phyloP scores from a whole-genome alignment of 345 rosid genomes.

The Turritis glabra region DNA sequence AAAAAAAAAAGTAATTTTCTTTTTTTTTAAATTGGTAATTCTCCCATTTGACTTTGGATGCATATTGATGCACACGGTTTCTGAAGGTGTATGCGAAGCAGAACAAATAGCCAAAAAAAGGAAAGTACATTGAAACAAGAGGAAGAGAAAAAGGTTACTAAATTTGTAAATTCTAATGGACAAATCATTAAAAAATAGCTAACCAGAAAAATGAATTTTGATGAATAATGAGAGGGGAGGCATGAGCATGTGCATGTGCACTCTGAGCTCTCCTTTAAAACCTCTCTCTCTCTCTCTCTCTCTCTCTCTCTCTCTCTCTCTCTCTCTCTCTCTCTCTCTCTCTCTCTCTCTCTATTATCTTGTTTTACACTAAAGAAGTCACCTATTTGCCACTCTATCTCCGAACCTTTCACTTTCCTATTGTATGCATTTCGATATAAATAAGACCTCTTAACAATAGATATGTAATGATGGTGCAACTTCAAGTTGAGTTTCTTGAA shows the following conservation, averaged over 20 bases:
- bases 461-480: conserved; percentile 32
- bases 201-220: conserved; percentile 28
- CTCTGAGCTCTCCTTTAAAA: conserved; percentile 26
- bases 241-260: conserved; percentile 31
- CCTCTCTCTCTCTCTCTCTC: background rate
- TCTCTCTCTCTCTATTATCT: conserved; percentile 12
- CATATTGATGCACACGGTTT: conserved; percentile 33
- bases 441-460: conserved; percentile 12
- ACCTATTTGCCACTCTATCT: conserved; percentile 32
- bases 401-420: conserved; percentile 36
- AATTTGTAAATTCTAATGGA: conserved; percentile 30
- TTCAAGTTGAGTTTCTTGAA: conserved; percentile 36
- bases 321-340: too few relatives aligned
- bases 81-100: conserved; percentile 27
- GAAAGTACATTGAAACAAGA: conserved; percentile 38
- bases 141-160: conserved; percentile 26
- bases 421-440: conserved; percentile 13
- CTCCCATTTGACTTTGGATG: conserved; percentile 31
- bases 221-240: conserved; percentile 15
- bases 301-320: too few relatives aligned
- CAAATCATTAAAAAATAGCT: conserved; percentile 28
- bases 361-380: conserved; percentile 41
- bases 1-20: background rate
- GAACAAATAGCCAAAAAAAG: conserved; percentile 19
- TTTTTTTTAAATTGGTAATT: background rate